phyloP scores from a whole-genome alignment of 148 eudicot genomes.

The Drosera capensis region DNA sequence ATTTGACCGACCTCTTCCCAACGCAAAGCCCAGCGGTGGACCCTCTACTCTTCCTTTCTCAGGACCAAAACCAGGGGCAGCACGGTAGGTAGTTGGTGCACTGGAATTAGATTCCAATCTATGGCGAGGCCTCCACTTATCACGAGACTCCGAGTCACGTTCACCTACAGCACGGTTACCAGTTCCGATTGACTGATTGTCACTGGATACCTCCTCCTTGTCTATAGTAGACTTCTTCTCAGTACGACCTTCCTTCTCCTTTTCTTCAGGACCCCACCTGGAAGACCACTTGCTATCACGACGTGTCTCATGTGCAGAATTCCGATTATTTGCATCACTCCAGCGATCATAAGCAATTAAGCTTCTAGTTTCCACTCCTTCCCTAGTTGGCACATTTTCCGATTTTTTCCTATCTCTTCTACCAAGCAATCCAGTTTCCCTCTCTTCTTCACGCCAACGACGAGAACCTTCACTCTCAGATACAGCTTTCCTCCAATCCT shows the following conservation, averaged over 20 bases:
- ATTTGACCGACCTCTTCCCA: constrained; percentile 74
- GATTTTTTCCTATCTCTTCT: constrained; percentile 79
- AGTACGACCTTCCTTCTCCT: constrained; percentile 59
- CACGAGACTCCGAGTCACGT: constrained; percentile 72
- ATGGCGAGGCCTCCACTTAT: constrained; percentile 99
- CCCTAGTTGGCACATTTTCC: constrained; percentile 50
- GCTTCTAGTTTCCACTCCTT: constrained; percentile 38
- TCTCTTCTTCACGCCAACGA: constrained; percentile 98
- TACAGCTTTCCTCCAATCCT: constrained; percentile 63
- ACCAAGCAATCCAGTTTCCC: constrained; percentile 94
- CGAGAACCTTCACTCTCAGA: constrained; percentile 62
- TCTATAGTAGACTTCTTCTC: constrained; percentile 61
- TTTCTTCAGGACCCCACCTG: constrained; percentile 96
- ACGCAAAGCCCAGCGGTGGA: constrained; percentile 52
- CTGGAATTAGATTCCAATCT: constrained; percentile 56
- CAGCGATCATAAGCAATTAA: constrained; percentile 61
- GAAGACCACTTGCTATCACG: constrained; percentile 94
- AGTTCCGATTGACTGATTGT: constrained; percentile 30
- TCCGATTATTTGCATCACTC: constrained; percentile 54
- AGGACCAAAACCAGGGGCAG: constrained; percentile 89
- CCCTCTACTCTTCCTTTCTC: constrained; percentile 65
- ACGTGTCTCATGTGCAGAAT: constrained; percentile 41
- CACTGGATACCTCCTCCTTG: constrained; percentile 56
- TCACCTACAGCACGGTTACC: constrained; percentile 37
- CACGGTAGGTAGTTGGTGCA: constrained; percentile 54